Evolutionary conservation across 2,329 filamentous ascomycete genomes (phyloP).

Genomic region (Fusarium anthophilum): DNA sequence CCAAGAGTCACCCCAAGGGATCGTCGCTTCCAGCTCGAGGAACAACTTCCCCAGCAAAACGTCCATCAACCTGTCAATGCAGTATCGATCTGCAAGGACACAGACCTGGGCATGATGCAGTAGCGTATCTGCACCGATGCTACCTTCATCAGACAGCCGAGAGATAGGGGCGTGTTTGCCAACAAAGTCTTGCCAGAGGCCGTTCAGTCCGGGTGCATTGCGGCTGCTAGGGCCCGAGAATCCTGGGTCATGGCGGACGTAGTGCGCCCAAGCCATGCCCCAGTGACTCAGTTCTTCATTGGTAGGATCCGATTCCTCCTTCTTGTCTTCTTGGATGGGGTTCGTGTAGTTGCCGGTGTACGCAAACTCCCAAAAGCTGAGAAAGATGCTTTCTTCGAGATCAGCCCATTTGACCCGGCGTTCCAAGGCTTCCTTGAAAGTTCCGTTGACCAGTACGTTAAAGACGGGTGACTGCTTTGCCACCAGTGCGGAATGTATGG

Average conservation of each 20-base stretch:
- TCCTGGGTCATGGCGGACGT: background rate
- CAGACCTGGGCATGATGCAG: background rate
- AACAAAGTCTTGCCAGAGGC: background rate
- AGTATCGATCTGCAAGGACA: background rate
- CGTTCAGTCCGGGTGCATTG: background rate
- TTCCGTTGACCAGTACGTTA: background rate
- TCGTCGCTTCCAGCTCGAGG: rapidly evolving
- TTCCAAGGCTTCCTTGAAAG: background rate
- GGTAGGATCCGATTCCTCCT: background rate
- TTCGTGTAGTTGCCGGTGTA: background rate
- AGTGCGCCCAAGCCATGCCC: background rate
- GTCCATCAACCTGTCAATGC: background rate
- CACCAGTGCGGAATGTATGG: background rate
- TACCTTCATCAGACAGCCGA: background rate
- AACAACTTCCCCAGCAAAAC: background rate
- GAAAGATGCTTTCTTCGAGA: background rate
- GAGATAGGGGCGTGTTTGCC: background rate
- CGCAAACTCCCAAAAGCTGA: background rate
- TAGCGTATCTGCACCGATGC: background rate
- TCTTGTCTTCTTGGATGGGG: background rate
- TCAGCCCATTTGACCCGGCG: background rate
- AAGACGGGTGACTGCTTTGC: background rate
- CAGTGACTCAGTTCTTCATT: background rate
- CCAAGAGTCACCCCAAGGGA: background rate
- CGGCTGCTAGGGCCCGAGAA: rapidly evolving